phyloP scores from a whole-genome alignment of 805 yeast species.

The Ogataea methylovora region DNA sequence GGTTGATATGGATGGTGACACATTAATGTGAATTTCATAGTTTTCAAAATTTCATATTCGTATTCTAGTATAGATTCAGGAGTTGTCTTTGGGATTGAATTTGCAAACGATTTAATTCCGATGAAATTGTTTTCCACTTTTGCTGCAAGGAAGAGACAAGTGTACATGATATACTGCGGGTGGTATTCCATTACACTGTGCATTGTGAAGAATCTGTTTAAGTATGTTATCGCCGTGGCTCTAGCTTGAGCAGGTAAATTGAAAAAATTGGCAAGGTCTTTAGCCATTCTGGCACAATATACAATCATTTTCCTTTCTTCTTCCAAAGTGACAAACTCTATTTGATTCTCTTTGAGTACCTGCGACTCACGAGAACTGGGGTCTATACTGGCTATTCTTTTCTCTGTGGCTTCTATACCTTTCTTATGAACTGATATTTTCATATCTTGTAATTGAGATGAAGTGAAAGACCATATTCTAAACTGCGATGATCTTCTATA shows the following conservation, averaged over 20 bases:
- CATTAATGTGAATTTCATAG: conserved; percentile 68
- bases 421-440: conserved; percentile 45
- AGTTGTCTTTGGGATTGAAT: conserved; percentile 58
- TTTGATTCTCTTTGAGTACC: conserved; percentile 12
- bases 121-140: conserved; percentile 89
- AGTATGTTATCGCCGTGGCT: conserved; percentile 79
- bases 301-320: conserved; percentile 68
- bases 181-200: conserved; percentile 83
- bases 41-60: conserved; percentile 71
- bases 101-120: conserved; percentile 72
- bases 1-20: conserved; percentile 89
- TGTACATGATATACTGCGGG: conserved; percentile 73
- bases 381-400: conserved; percentile 14
- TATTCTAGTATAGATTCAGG: conserved; percentile 63
- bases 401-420: conserved; percentile 36
- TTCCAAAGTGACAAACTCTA: conserved; percentile 45
- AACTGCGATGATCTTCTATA: conserved; percentile 85
- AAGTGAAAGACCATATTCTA: conserved; percentile 76
- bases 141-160: conserved; percentile 85
- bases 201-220: conserved; percentile 70
- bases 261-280: conserved; percentile 63
- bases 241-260: conserved; percentile 83
- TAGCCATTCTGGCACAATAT: conserved; percentile 67
- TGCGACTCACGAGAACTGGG: conserved; percentile 11
- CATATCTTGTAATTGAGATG: conserved; percentile 41